A percentile compares a stretch with the other conserved stretches of the same genome.
Conservation (phyloP, 345 rosid species). For the Eucalyptus caleyi region DNA sequence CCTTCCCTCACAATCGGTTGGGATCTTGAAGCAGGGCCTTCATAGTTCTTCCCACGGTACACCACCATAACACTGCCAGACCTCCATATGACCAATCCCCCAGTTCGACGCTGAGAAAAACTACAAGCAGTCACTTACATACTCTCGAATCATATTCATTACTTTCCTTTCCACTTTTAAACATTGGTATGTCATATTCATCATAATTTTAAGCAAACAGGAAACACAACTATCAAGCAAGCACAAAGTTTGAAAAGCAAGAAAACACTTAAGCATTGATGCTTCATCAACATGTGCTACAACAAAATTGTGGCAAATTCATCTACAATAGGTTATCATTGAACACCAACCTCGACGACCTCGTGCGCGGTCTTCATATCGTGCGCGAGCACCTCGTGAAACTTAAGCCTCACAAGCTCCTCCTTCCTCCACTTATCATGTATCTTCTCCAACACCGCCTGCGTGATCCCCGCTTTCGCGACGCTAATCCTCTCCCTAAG, state of each 20-base stretch:
- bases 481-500: slow-evolving; percentile 74
- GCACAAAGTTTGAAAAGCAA: neutral
- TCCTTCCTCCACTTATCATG: slow-evolving; percentile 92
- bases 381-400: slow-evolving; percentile 78
- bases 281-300: neutral
- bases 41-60: slow-evolving; percentile 64
- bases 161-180: neutral
- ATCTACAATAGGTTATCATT: neutral
- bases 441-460: slow-evolving; percentile 73
- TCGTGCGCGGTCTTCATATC: slow-evolving; percentile 97
- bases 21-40: slow-evolving; percentile 50
- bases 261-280: neutral
- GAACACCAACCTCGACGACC: slow-evolving; percentile 74
- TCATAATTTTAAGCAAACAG: neutral
- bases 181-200: neutral
- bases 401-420: slow-evolving; percentile 88
- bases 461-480: slow-evolving; percentile 87
- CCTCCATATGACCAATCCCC: slow-evolving; percentile 92
- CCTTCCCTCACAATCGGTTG: slow-evolving; percentile 20
- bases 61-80: slow-evolving; percentile 99
- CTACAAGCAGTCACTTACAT: slow-evolving; percentile 14
- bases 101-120: slow-evolving; percentile 85
- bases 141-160: neutral
- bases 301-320: neutral
- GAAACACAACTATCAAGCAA: neutral